Conservation (phyloP, 1,284 basidiomycete species). For the Trametes pubescens region DNA sequence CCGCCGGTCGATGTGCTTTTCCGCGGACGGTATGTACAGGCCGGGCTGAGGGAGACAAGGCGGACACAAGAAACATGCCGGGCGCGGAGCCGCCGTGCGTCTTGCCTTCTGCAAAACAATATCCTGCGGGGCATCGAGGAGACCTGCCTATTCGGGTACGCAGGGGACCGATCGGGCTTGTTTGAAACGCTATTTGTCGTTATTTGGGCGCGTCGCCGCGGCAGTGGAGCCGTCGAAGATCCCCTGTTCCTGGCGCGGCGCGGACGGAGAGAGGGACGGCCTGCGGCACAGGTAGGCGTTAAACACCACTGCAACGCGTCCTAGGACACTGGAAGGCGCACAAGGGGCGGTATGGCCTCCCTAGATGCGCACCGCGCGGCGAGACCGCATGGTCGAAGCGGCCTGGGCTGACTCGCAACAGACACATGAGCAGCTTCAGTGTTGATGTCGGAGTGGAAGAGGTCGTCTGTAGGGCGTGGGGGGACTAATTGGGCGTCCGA, state of each 20-base stretch:
- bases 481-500: neutral
- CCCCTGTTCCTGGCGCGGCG: conserved; percentile 5
- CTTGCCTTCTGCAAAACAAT: conserved; percentile 1
- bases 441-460: neutral
- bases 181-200: conserved; percentile 4
- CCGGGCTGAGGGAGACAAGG: neutral
- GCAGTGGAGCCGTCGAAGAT: neutral
- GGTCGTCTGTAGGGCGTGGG: neutral
- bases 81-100: neutral
- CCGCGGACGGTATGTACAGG: neutral
- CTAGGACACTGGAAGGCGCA: conserved; percentile 3
- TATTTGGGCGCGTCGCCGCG: conserved; percentile 8
- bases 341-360: conserved; percentile 10
- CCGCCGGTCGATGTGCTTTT: neutral
- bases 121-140: conserved; percentile 8
- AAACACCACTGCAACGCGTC: neutral
- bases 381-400: conserved; percentile 5
- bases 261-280: too few species aligned
- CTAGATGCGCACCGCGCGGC: conserved; percentile 5
- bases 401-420: neutral
- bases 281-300: neutral
- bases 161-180: conserved; percentile 6
- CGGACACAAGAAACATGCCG: neutral
- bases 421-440: conserved; percentile 4
- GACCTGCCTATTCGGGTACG: conserved; percentile 14